Percentiles rank a stretch among this genome's conserved stretches.
phyloP scores from a whole-genome alignment of 1,139 yeast genomes.

The Nakaseomyces kungkrabaensis region DNA sequence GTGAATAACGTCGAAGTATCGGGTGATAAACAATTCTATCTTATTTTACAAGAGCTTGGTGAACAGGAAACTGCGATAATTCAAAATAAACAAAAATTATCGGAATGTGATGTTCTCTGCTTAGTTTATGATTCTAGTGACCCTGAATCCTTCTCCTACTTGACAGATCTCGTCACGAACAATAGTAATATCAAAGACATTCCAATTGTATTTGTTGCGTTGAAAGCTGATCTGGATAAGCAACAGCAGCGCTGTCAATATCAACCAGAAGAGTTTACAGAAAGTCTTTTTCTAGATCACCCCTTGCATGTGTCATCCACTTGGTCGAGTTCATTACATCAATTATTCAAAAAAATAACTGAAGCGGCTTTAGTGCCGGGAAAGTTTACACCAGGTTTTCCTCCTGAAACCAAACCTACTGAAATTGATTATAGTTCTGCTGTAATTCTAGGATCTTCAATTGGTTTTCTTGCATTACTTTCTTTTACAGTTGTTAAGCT shows the following conservation, averaged over 20 bases:
- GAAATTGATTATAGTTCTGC: constrained; percentile 35
- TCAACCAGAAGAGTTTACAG: constrained; percentile 82
- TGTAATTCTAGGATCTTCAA: constrained; percentile 57
- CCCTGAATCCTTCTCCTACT: constrained; percentile 83
- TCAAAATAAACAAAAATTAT: constrained; percentile 59
- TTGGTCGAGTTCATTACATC: constrained; percentile 82
- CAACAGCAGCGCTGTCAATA: constrained; percentile 81
- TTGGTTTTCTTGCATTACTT: constrained; percentile 37
- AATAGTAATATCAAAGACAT: constrained; percentile 54
- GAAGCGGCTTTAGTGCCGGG: constrained; percentile 81
- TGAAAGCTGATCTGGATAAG: constrained; percentile 89
- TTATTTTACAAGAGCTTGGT: constrained; percentile 83
- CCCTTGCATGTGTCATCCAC: constrained; percentile 80
- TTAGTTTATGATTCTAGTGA: constrained; percentile 88
- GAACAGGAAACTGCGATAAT: constrained; percentile 76
- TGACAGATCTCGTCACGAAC: constrained; percentile 54
- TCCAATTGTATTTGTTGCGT: constrained; percentile 81
- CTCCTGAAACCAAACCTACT: constrained; percentile 51
- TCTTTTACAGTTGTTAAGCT: constrained; percentile 19
- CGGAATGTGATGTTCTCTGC: constrained; percentile 85
- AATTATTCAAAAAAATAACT: constrained; percentile 74
- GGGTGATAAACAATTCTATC: constrained; percentile 91
- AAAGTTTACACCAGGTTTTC: constrained; percentile 70
- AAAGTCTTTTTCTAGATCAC: constrained; percentile 44
- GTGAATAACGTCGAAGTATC: constrained; percentile 90